Percentiles rank a stretch among this genome's conserved stretches.
Evolutionary conservation across 2,329 filamentous ascomycete genomes (phyloP).

Genomic region (Aspergillus quadricinctus): DNA sequence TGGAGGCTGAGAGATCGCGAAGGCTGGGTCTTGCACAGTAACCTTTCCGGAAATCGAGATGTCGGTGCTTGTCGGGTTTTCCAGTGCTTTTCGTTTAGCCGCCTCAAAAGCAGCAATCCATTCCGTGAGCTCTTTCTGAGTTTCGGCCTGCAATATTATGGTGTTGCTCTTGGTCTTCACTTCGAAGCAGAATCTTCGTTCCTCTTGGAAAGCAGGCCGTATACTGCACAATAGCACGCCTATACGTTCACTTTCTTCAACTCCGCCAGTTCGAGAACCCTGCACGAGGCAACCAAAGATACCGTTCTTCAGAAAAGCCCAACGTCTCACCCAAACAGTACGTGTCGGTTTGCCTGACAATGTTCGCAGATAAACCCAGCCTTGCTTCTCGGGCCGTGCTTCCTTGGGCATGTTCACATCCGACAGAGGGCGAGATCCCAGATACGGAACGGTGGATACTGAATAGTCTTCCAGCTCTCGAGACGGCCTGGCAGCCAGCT

Average conservation of each 20-base stretch:
- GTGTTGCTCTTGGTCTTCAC: constrained; percentile 96
- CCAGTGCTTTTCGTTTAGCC: constrained; percentile 86
- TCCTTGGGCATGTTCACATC: constrained; percentile 52
- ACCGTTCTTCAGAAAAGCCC: constrained; percentile 94
- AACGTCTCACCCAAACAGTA: constrained; percentile 83
- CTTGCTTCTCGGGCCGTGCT: constrained; percentile 72
- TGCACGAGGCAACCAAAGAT: constrained; percentile 95
- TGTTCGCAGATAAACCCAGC: constrained; percentile 83
- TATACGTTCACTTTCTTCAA: constrained; percentile 93
- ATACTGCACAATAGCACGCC: constrained; percentile 91
- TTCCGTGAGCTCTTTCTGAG: constrained; percentile 83
- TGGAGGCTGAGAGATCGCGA: constrained; percentile 83
- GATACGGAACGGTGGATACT: constrained; percentile 80
- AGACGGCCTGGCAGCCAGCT: constrained; percentile 70
- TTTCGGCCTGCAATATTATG: constrained; percentile 86
- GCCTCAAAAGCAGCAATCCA: constrained; percentile 94
- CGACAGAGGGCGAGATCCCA: constrained; percentile 66
- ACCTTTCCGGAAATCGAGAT: constrained; percentile 40
- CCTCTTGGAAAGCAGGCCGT: constrained; percentile 84
- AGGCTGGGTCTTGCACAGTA: constrained; percentile 63
- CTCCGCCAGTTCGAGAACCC: constrained; percentile 70
- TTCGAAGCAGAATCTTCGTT: constrained; percentile 94
- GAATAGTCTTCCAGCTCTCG: constrained; percentile 92
- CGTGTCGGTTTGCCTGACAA: constrained; percentile 83
- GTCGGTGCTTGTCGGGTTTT: constrained; percentile 59